Base-by-base conservation (phyloP, 768 basidiomycete genomes). In the Dacryopinax primogenitus region DNA sequence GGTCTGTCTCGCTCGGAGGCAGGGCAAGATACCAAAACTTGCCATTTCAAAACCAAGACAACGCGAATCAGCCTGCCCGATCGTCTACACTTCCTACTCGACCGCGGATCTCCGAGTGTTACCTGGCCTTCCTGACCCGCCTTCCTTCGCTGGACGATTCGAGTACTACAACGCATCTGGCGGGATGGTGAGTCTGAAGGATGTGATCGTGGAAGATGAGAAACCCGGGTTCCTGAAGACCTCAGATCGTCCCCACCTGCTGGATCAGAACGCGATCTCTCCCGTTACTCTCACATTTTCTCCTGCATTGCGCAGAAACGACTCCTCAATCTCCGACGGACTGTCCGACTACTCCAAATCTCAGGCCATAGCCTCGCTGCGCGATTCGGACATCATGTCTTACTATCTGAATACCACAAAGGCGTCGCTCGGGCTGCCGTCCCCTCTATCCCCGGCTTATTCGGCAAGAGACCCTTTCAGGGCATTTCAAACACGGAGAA, bases 121-220 rank as follows among this genome's bases (percentile, higher is more conserved):
- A 11, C 51, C 26, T 15, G 51, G 51, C 6, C 51, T 58, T 7
- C 51, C 51, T 9, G 51, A 58, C 32, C 51, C 51, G 26, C 51
- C 51, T 13, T 58, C 51, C 23, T 58, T 58, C 51, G 51, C 51
- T 6, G 51, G 51, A 3, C 11, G 51, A 3, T 58, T 58, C 21
- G 26, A 23, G 3, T 58, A 58, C 51, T 58, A 58, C 51, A 58
- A 58, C 26, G 51, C 51, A 11, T 58, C 51, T 9, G 51, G 51
- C 26, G 51, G 51, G 32, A 30, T 58, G 26, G 51, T 58, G 9
- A 58, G 51, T 21, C 26, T 58, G 51, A 58, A 58, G 51, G 30
- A 58, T 18, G 51, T 58, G 51, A 58, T 58, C 26, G 51, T 58
- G 30, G 51, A 58, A 30, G 30, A 58, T 18, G 32, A 58, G 51